Percentiles rank a stretch among this genome's conserved stretches.
Evolutionary conservation across 1,284 basidiomycete genomes (phyloP).

Genomic region (Mycena sp.): DNA sequence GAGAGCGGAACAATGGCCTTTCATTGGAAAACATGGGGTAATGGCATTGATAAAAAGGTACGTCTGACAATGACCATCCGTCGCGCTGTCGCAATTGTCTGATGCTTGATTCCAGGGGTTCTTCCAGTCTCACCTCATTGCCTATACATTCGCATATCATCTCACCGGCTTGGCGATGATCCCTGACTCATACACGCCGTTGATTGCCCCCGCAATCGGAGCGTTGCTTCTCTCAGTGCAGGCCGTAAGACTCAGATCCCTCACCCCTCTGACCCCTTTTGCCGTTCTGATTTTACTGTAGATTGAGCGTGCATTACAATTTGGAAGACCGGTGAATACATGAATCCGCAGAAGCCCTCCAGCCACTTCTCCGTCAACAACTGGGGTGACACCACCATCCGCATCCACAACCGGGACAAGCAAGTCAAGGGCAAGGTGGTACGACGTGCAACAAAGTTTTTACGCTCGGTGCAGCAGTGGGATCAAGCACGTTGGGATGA

Average conservation of each 20-base stretch:
- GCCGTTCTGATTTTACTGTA: not conserved
- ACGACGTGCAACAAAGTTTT: constrained; percentile 3
- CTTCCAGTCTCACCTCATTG: not conserved
- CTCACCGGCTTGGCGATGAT: not conserved
- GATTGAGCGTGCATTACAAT: constrained; percentile 4
- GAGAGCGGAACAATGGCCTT: not conserved
- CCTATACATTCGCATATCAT: not conserved
- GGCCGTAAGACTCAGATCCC: no score
- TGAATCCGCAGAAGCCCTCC: not conserved
- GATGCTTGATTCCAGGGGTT: constrained; percentile 2
- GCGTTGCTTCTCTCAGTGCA: constrained; percentile 2
- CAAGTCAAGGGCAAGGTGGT: not conserved
- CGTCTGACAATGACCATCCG: not conserved
- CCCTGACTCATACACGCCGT: not conserved
- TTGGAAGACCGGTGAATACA: not conserved
- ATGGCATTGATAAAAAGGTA: constrained; percentile 1
- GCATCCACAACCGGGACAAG: not conserved
- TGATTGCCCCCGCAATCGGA: not conserved
- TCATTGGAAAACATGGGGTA: constrained; percentile 10
- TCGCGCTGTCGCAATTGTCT: not conserved
- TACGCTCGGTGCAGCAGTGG: no score
- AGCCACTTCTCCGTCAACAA: not conserved
- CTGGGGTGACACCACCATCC: not conserved
- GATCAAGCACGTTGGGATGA: not conserved
- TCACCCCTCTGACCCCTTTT: no score